Conservation (phyloP, 345 rosid genomes). For the Lepidium aucheri region DNA sequence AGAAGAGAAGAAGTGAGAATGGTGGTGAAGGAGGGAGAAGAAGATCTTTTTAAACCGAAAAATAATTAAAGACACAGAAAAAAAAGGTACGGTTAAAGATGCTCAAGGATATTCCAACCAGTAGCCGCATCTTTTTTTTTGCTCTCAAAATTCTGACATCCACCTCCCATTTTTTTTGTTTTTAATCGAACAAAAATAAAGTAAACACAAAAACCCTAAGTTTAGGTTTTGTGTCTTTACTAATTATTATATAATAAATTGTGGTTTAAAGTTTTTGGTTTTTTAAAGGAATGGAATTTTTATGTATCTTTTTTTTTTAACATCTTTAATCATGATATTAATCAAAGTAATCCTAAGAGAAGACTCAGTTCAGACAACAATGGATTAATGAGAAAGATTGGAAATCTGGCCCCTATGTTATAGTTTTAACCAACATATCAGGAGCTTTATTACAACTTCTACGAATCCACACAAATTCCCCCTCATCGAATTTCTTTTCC, state of each 20-base stretch:
- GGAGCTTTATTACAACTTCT: no score
- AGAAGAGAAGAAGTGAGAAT: neutral
- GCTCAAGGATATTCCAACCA: slow-evolving; percentile 30
- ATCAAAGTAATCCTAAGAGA: no score
- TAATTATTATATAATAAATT: neutral
- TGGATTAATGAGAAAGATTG: no score
- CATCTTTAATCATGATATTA: no score
- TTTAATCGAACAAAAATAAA: neutral
- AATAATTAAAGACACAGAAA: neutral
- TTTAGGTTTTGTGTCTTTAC: slow-evolving; percentile 9
- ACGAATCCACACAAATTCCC: no score
- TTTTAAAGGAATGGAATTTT: neutral
- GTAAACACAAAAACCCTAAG: neutral
- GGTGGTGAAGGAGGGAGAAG: slow-evolving; percentile 20
- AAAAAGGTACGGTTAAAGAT: slow-evolving; percentile 28
- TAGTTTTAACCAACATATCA: no score
- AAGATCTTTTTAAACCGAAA: slow-evolving; percentile 22
- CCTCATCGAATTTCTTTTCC: no score
- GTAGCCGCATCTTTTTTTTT: slow-evolving; percentile 27
- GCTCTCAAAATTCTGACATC: slow-evolving; percentile 5
- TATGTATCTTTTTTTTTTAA: neutral
- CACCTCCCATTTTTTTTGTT: slow-evolving; percentile 19
- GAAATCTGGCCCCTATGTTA: no score
- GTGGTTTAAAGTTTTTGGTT: slow-evolving; percentile 1
- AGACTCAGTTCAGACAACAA: no score